Percentiles rank a stretch among this genome's conserved stretches.
Evolutionary conservation across 371 early-diverging fungal species (phyloP).

Genomic region (Mortierella sp.): DNA sequence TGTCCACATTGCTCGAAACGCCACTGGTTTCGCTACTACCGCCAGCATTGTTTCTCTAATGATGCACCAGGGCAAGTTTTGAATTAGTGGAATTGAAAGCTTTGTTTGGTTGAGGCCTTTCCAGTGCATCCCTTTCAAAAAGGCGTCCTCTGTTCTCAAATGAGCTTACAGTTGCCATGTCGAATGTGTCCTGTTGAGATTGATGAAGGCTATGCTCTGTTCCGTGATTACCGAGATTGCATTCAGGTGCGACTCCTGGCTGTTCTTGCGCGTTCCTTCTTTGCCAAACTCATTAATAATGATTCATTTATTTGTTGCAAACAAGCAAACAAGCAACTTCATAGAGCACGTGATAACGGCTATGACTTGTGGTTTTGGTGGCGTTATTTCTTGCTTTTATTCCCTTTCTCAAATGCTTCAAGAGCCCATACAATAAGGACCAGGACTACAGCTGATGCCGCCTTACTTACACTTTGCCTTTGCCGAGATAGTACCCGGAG

Average conservation of each 20-base stretch:
- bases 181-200: neutral
- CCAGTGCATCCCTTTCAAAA: neutral
- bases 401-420: too few species aligned
- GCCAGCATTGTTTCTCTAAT: constrained; percentile 6
- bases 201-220: neutral
- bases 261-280: neutral
- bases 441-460: neutral
- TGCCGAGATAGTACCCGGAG: neutral
- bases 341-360: neutral
- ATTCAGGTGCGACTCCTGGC: neutral
- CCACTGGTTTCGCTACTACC: constrained; percentile 1
- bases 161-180: constrained; percentile 2
- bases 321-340: neutral
- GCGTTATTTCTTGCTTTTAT: too few species aligned
- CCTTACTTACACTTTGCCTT: neutral
- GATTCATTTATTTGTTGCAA: neutral
- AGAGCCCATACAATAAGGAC: neutral
- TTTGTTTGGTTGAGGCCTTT: neutral
- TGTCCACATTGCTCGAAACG: constrained; percentile 16
- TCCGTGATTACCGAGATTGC: neutral
- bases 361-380: too few species aligned
- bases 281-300: neutral
- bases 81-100: neutral
- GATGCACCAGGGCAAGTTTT: neutral
- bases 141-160: neutral